A percentile compares a stretch with the other conserved stretches of the same genome.
phyloP scores from a whole-genome alignment of 108 stramenopile genomes.

The Mayamaea pseudoterrestris region DNA sequence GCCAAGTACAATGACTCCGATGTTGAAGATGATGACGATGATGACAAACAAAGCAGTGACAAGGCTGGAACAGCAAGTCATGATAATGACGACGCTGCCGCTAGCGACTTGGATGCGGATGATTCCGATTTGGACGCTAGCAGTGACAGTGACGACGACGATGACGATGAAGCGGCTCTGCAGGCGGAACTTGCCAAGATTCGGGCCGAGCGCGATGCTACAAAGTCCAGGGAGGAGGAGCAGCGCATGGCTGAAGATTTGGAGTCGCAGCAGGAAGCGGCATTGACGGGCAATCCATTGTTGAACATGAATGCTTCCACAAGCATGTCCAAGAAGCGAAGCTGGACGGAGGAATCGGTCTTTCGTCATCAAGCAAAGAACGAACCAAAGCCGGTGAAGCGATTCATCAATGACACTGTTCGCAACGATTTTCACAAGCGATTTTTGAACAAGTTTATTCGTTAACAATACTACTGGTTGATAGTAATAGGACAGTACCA shows the following conservation, averaged over 20 bases:
- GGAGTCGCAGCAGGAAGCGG: conserved; percentile 70
- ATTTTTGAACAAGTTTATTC: conserved; percentile 92
- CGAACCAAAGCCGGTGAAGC: conserved; percentile 78
- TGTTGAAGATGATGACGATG: conserved; percentile 41
- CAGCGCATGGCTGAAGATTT: conserved; percentile 58
- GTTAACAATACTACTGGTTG: conserved; percentile 16
- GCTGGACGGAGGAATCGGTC: conserved; percentile 96
- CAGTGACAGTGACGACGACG: conserved; percentile 69
- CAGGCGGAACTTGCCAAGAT: conserved; percentile 90
- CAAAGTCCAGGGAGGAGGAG: conserved; percentile 62
- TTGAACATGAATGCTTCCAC: conserved; percentile 24
- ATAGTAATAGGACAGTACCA: no score
- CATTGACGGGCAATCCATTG: conserved; percentile 80
- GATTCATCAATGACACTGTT: conserved; percentile 96
- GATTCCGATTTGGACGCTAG: conserved; percentile 54
- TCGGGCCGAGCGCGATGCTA: conserved; percentile 72
- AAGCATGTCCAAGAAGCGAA: conserved; percentile 58
- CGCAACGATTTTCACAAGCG: conserved; percentile 94
- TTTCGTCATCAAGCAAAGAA: conserved; percentile 92
- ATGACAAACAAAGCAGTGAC: conserved; percentile 30
- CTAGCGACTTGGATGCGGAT: conserved; percentile 24
- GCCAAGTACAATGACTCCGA: conserved; percentile 46
- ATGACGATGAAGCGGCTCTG: conserved; percentile 87
- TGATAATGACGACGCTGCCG: conserved; percentile 31
- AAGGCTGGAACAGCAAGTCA: conserved; percentile 31